Evolutionary conservation across 1,284 basidiomycete genomes (phyloP).

Genomic region (Sphaerobolus stellatus): DNA sequence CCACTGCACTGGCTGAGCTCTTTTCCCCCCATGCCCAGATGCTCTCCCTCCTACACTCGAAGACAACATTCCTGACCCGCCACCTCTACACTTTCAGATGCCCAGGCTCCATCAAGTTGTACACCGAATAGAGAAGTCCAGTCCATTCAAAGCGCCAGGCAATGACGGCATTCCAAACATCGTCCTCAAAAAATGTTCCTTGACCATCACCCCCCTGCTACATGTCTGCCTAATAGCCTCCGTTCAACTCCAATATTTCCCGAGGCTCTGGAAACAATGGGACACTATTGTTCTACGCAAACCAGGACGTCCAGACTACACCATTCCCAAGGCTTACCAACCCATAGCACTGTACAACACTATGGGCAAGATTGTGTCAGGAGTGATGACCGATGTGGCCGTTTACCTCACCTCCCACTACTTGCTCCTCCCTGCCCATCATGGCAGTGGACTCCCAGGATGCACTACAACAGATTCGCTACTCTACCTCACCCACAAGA

Average conservation of each 20-base stretch:
- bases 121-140: neutral
- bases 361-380: slow-evolving; percentile 16
- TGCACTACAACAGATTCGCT: slow-evolving; percentile 14
- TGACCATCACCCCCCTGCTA: neutral
- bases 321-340: slow-evolving; percentile 12
- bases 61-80: too few species aligned
- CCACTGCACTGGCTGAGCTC: too few species aligned
- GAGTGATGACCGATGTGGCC: slow-evolving; percentile 6
- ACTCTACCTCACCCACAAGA: neutral
- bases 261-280: neutral
- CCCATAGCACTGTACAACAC: slow-evolving; percentile 15
- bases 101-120: too few species aligned
- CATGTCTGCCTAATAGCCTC: neutral
- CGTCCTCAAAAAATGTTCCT: neutral
- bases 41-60: too few species aligned
- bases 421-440: slow-evolving; percentile 5
- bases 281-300: slow-evolving; percentile 13
- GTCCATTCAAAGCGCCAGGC: neutral
- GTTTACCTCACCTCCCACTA: neutral
- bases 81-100: too few species aligned
- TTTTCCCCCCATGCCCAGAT: too few species aligned
- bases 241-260: neutral
- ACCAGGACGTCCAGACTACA: slow-evolving; percentile 14
- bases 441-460: slow-evolving; percentile 11
- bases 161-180: neutral